phyloP scores from a whole-genome alignment of 768 basidiomycete genomes.

The Naganishia kalamii region DNA sequence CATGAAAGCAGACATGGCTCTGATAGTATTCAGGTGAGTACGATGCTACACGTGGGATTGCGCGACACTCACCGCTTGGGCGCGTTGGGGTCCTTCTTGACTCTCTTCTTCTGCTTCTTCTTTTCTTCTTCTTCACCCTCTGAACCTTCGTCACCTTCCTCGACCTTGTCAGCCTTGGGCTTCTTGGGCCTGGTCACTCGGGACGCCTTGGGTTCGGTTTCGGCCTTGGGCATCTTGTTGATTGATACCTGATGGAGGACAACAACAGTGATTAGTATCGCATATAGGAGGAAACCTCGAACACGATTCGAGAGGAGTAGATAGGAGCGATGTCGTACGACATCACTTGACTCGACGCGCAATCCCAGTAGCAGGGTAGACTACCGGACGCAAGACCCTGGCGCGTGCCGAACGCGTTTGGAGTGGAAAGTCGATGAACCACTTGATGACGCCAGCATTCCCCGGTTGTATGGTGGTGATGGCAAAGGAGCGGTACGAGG shows the following conservation, averaged over 20 bases:
- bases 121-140: conserved; percentile 31
- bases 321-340: no score
- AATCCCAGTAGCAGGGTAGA: no score
- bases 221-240: conserved; percentile 12
- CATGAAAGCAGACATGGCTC: conserved; percentile 95
- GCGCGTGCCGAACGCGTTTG: background rate
- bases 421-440: conserved; percentile 9
- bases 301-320: background rate
- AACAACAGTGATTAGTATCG: background rate
- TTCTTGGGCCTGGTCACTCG: conserved; percentile 45
- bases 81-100: conserved; percentile 67
- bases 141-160: no score
- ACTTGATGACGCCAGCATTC: conserved; percentile 14
- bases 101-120: conserved; percentile 28
- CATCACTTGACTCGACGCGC: no score
- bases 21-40: conserved; percentile 14
- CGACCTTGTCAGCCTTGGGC: no score
- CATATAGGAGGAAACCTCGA: background rate
- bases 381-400: no score
- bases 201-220: no score
- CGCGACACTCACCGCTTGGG: conserved; percentile 60
- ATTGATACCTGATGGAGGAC: background rate
- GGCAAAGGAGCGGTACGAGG: background rate
- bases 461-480: background rate
- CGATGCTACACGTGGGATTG: background rate